phyloP scores from a whole-genome alignment of 441 rosid genomes.

The Eutrema salsugineum region DNA sequence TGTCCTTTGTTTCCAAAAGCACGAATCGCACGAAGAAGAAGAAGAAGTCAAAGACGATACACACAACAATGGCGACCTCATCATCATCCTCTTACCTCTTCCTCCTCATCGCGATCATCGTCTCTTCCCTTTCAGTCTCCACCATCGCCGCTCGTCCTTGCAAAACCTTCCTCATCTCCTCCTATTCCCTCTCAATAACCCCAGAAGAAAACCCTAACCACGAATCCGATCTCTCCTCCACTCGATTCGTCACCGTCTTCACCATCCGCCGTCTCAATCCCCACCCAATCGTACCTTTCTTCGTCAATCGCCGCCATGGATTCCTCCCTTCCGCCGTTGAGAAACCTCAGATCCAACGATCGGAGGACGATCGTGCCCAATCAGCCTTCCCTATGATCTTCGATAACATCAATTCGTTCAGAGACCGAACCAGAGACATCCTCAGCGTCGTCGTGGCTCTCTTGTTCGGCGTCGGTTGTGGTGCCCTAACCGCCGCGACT shows the following conservation, averaged over 20 bases:
- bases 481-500: conserved; percentile 89
- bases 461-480: conserved; percentile 91
- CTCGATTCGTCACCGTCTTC: conserved; percentile 63
- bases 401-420: conserved; percentile 57
- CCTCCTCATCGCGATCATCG: conserved; percentile 30
- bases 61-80: conserved; percentile 28
- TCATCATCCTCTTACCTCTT: conserved; percentile 11
- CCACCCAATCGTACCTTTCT: conserved; percentile 12
- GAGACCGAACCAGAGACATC: conserved; percentile 79
- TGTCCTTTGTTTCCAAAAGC: conserved; percentile 1
- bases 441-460: conserved; percentile 83
- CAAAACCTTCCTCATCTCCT: conserved; percentile 69
- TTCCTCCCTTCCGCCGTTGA: conserved; percentile 17
- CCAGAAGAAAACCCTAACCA: conserved; percentile 38
- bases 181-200: conserved; percentile 57
- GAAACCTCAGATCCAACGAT: conserved; percentile 16
- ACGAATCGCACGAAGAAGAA: conserved; percentile 17
- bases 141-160: conserved; percentile 62
- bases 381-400: conserved; percentile 21
- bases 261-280: conserved; percentile 51
- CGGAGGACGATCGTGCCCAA: conserved; percentile 8
- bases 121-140: conserved; percentile 35
- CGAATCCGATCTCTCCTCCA: conserved; percentile 40
- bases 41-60: neutral
- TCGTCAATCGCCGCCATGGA: conserved; percentile 20